Base-by-base conservation (phyloP, 108 stramenopile species). In the Cyclotella sp. region DNA sequence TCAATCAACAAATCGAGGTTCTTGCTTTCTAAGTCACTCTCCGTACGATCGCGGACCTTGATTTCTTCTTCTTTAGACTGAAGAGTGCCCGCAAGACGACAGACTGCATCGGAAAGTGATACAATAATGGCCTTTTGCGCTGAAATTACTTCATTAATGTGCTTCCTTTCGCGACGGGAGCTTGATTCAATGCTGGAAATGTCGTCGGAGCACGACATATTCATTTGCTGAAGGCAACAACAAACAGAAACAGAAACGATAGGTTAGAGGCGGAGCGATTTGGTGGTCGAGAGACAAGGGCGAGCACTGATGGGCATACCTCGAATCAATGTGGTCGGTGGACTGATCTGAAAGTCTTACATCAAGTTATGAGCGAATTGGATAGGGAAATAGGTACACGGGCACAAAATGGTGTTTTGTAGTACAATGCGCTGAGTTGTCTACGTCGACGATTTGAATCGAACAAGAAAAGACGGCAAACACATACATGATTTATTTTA, bases 101-200 rank as follows among this genome's bases (percentile, higher is more conserved):
- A 34, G 39, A 72, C 72, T 43, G 72, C 72, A 63, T 49, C n/a
- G 15, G 72, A 62, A 18, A 72, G 61, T 9, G 60, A 72, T 62
- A n/a, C 40, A 21, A 62, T 72, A 46, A 72, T 49, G 16, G 46
- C 29, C 3, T 63, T 49, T 27, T 62, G 59, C 43, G 60, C 61
- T 5, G 72, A 72, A 10, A 72, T 30, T 3, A 60, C 46, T 15
- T 61, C 60, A 24, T 61, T 44, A n/a, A 19, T 72, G 60, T 61
- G 26, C 27, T 27, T 72, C 24, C 72, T 43, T 6, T 49, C 29
- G 19, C 72, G 72, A 60, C 45, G 28, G 29, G 72, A 47, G 72
- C 72, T 72, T 62, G 60, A 62, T 26, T 72, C 72, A 42, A 72
- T 72, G 61, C 72, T 72, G 21, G 72, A 72, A 12, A 72, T n/a